Conservation (phyloP, 2,329 filamentous ascomycete genomes). For the Aspergillus viridinutans region DNA sequence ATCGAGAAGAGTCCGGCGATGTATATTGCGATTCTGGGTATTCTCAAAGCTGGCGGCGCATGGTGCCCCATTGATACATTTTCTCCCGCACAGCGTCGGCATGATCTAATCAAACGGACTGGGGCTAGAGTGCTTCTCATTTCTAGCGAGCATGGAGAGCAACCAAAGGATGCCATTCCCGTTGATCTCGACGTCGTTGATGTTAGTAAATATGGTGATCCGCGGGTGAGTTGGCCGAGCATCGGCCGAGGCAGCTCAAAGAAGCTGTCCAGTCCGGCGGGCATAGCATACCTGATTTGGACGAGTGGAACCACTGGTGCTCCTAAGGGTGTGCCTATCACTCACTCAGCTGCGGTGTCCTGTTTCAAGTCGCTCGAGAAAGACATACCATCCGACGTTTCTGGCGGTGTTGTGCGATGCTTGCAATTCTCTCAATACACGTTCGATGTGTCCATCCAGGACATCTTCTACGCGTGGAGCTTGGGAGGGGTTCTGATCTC, state of each 20-base stretch:
- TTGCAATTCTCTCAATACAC: slow-evolving; percentile 38
- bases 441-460: slow-evolving; percentile 40
- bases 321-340: slow-evolving; percentile 39
- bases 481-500: slow-evolving; percentile 25
- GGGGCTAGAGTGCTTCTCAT: slow-evolving; percentile 27
- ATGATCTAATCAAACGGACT: slow-evolving; percentile 36
- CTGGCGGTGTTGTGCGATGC: slow-evolving; percentile 25
- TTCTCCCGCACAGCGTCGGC: slow-evolving; percentile 36
- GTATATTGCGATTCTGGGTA: slow-evolving; percentile 41
- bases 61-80: slow-evolving; percentile 41
- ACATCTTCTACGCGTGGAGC: slow-evolving; percentile 30
- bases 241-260: background rate
- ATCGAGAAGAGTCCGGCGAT: slow-evolving; percentile 36
- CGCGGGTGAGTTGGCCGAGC: background rate
- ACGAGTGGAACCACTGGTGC: slow-evolving; percentile 36
- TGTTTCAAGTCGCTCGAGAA: slow-evolving; percentile 34
- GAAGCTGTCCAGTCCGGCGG: slow-evolving; percentile 8
- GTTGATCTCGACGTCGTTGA: slow-evolving; percentile 25
- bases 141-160: slow-evolving; percentile 17
- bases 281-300: slow-evolving; percentile 38
- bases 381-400: slow-evolving; percentile 27
- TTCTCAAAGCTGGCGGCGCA: slow-evolving; percentile 41
- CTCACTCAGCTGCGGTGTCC: slow-evolving; percentile 32
- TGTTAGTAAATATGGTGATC: slow-evolving; percentile 18
- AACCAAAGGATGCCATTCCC: slow-evolving; percentile 24